These are phyloP conservation scores for Tinospora cordifolia DNA, from an alignment of 164 flowering plant genomes.

Conservation along the genomic window DNA sequence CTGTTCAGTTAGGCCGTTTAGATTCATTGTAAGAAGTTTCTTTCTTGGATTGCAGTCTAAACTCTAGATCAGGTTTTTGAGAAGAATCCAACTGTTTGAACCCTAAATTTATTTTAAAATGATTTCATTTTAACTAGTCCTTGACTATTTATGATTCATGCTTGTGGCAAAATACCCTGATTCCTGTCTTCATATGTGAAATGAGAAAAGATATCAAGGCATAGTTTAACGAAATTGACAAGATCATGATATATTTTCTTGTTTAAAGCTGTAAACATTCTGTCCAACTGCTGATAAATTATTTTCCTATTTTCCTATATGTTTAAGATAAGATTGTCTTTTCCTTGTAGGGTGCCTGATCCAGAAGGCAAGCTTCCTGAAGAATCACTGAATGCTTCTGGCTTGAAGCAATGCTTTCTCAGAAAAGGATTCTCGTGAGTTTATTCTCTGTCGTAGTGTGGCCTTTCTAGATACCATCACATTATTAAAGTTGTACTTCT, in stretches of 20 bases:
- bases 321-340: neutral
- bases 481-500: neutral
- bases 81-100: neutral
- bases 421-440: constrained; percentile 92
- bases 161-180: neutral
- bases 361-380: constrained; percentile 80
- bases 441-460: neutral
- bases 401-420: constrained; percentile 61
- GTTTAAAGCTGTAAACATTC: no score
- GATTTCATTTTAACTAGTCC: neutral
- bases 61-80: neutral
- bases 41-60: neutral
- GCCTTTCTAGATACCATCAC: neutral
- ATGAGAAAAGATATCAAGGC: neutral
- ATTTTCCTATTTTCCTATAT: neutral
- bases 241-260: no score
- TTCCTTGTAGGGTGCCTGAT: constrained; percentile 58
- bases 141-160: neutral
- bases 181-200: neutral
- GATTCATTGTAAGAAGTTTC: constrained; percentile 53
- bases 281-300: neutral
- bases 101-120: neutral
- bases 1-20: constrained; percentile 63
- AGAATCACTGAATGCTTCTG: constrained; percentile 70
- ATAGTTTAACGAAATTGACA: no score